These are phyloP conservation scores for Dalechampia spathulata DNA, from an alignment of 441 rosid species.

Conservation along the genomic window DNA sequence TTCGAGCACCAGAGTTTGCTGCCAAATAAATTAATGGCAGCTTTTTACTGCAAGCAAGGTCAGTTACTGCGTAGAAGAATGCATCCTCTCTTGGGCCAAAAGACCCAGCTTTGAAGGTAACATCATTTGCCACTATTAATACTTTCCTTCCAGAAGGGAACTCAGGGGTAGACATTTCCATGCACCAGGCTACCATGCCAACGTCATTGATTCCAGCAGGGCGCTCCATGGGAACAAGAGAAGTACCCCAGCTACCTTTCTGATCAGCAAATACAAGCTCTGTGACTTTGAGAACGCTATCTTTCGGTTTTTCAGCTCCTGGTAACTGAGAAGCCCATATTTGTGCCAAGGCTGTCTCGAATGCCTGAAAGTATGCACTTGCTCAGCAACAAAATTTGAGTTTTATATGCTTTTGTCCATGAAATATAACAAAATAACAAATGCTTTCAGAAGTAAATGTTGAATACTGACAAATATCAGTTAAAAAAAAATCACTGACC, in stretches of 20 bases:
- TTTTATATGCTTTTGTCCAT: not conserved
- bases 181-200: conserved; percentile 98
- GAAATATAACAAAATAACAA: not conserved
- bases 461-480: too few species aligned
- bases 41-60: conserved; percentile 86
- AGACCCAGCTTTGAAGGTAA: conserved; percentile 97
- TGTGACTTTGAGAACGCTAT: conserved; percentile 47
- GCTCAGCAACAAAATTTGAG: conserved; percentile 16
- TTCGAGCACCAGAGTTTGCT: conserved; percentile 98
- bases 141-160: conserved; percentile 92
- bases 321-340: conserved; percentile 70
- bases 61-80: conserved; percentile 89
- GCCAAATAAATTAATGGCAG: conserved; percentile 96
- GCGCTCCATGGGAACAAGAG: conserved; percentile 57
- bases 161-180: conserved; percentile 93
- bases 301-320: conserved; percentile 40
- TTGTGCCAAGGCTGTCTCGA: conserved; percentile 75
- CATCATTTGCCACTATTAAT: conserved; percentile 81
- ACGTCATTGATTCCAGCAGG: conserved; percentile 77
- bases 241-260: conserved; percentile 66
- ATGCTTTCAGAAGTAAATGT: conserved; percentile 5
- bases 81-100: conserved; percentile 99
- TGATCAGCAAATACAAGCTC: conserved; percentile 79
- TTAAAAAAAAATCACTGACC: too few species aligned
- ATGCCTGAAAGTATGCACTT: conserved; percentile 57